Conservation (phyloP, 1,284 basidiomycete genomes). For the Coniferiporia sulphurascens region DNA sequence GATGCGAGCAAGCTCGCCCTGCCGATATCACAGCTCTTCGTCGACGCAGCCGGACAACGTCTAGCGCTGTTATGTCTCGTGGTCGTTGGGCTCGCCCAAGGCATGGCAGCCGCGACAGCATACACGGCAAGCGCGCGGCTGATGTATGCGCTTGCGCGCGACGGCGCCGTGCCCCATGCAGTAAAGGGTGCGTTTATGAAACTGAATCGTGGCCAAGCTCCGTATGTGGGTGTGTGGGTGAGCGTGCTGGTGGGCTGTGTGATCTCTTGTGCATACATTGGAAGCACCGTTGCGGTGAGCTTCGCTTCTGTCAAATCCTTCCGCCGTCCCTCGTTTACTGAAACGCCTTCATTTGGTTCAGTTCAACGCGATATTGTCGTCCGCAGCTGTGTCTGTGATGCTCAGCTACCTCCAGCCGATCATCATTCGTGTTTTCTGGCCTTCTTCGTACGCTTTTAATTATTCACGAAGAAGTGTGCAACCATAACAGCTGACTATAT, state of each 20-base stretch:
- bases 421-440: constrained; percentile 56
- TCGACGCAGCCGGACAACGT: constrained; percentile 46
- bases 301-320: background rate
- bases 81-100: constrained; percentile 46
- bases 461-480: background rate
- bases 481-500: background rate
- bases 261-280: constrained; percentile 56
- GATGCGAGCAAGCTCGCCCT: constrained; percentile 48
- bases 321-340: background rate
- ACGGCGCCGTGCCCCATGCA: constrained; percentile 41
- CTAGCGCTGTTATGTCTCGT: constrained; percentile 49
- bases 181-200: constrained; percentile 42
- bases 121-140: constrained; percentile 55
- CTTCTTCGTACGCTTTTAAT: constrained; percentile 37
- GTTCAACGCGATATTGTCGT: constrained; percentile 54
- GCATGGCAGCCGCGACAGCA: constrained; percentile 55
- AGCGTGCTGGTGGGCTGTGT: constrained; percentile 50
- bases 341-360: constrained; percentile 20
- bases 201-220: constrained; percentile 50
- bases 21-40: constrained; percentile 54
- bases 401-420: constrained; percentile 56
- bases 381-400: constrained; percentile 56
- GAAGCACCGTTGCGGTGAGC: constrained; percentile 48
- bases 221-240: constrained; percentile 52
- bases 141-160: constrained; percentile 53